Conservation (phyloP, 2,329 filamentous ascomycete species). For the Penicillium expansum region DNA sequence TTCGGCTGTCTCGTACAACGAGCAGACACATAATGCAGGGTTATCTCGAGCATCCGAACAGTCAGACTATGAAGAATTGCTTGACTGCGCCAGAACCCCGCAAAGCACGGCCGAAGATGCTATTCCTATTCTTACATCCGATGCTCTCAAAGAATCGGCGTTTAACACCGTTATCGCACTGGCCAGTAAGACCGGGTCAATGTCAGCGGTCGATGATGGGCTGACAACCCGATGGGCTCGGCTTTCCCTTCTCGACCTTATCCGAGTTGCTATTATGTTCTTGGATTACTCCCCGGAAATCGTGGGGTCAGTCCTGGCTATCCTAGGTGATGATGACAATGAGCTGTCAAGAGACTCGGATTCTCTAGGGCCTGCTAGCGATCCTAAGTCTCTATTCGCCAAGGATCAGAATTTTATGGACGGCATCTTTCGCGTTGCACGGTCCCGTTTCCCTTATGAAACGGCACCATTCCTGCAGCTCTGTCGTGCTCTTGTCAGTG, state of each 20-base stretch:
- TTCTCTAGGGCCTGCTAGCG: slow-evolving; percentile 23
- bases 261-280: slow-evolving; percentile 64
- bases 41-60: slow-evolving; percentile 34
- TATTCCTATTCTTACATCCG: slow-evolving; percentile 48
- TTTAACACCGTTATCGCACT: slow-evolving; percentile 50
- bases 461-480: slow-evolving; percentile 73
- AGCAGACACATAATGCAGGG: slow-evolving; percentile 34
- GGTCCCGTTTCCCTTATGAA: slow-evolving; percentile 81
- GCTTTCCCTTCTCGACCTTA: slow-evolving; percentile 64
- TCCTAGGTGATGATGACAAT: slow-evolving; percentile 52
- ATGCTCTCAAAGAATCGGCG: slow-evolving; percentile 46
- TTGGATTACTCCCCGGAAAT: slow-evolving; percentile 72
- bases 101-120: slow-evolving; percentile 46
- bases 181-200: slow-evolving; percentile 44
- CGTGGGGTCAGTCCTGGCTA: slow-evolving; percentile 62
- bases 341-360: slow-evolving; percentile 19
- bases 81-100: slow-evolving; percentile 45
- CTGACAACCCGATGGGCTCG: slow-evolving; percentile 64
- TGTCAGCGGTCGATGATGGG: slow-evolving; percentile 50
- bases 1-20: slow-evolving; percentile 36
- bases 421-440: slow-evolving; percentile 63
- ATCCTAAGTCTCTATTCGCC: slow-evolving; percentile 54
- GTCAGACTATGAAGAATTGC: slow-evolving; percentile 48
- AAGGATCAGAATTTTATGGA: slow-evolving; percentile 57
- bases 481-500: slow-evolving; percentile 61